A percentile compares a stretch with the other conserved stretches of the same genome.
Conservation (phyloP, 495 filamentous ascomycete species). For the Rostrohypoxylon terebratum region DNA sequence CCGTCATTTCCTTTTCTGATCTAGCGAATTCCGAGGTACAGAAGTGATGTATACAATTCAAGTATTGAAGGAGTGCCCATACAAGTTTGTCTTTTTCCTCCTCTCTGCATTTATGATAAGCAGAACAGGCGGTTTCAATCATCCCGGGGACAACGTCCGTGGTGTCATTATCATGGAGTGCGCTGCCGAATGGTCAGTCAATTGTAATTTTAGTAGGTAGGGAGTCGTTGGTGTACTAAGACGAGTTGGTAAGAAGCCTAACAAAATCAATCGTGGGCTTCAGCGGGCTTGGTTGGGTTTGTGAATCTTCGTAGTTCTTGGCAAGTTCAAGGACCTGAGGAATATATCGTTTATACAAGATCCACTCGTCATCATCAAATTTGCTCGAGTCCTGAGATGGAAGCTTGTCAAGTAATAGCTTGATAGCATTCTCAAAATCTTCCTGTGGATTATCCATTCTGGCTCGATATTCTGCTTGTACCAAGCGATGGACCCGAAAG, state of each 20-base stretch:
- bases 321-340: conserved; percentile 21
- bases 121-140: conserved; percentile 21
- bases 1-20: conserved; percentile 25
- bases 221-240: conserved; percentile 3
- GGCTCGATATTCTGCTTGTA: conserved; percentile 46
- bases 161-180: conserved; percentile 30
- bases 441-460: conserved; percentile 41
- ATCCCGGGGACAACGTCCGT: conserved; percentile 10
- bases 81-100: conserved; percentile 2
- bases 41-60: conserved; percentile 26
- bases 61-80: conserved; percentile 19
- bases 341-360: conserved; percentile 26
- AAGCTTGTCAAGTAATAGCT: conserved; percentile 12
- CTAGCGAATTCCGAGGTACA: conserved; percentile 20
- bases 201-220: not conserved
- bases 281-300: conserved; percentile 15
- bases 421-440: conserved; percentile 27
- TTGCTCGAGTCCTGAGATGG: conserved; percentile 18
- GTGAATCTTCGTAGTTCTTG: conserved; percentile 25
- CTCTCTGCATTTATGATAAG: conserved; percentile 11
- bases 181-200: conserved; percentile 2
- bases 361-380: conserved; percentile 26
- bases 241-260: conserved; percentile 19
- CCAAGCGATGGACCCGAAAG: conserved; percentile 35
- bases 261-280: conserved; percentile 22